Evolutionary conservation across 208 protist genomes (phyloP), one percentile per base, ranked within the genome.

Genomic region (Leishmania gerbilli): DNA sequence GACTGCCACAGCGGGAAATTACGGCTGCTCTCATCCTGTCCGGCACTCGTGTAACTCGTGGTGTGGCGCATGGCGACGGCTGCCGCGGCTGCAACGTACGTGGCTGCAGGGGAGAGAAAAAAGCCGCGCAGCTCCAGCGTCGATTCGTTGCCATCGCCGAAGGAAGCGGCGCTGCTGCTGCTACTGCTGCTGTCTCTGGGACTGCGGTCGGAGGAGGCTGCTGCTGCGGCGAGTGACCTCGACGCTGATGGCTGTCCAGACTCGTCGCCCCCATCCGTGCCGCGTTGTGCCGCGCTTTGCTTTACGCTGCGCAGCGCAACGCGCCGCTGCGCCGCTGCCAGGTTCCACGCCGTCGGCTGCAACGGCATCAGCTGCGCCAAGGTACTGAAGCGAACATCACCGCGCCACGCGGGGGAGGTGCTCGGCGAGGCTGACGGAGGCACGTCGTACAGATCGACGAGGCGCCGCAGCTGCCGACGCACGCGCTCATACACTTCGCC

Each of bases 41-140:
- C 47, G 79, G 67, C 19, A 51, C 40, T 47, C 45, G 45, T 53
- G 45, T 27, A 37, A 45, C n/a, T 77, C 56, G 17, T 76, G 60
- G 27, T 37, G 62, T 62, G 49, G n/a, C 49, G 34, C 15, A 68
- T 27, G 19, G 45, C 34, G 49, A 62, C 49, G 34, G 67, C 77
- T 19, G 51, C 11, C 65, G 67, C 62, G 37, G 77, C 68, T 53
- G 37, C 49, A 72, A 91, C 83, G 58, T 89, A 93, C 47, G 87
- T 84, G 37, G 88, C 84, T 24, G 55, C 24, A 9, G 84, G 81
- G 58, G 85, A 84, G 49, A 93, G 83, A 34, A 76, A 78, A 40
- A 93, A 90, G 45, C 4, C 15, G 51, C 64, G 24, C 56, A 87
- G 68, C 75, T 83, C 83, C 37, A 74, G 42, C 24, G 15, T 31